Percentiles rank a stretch among this genome's conserved stretches.
These are phyloP conservation scores for Fraxinus floribunda DNA, from an alignment of 305 asterid species.

Conservation along the genomic window DNA sequence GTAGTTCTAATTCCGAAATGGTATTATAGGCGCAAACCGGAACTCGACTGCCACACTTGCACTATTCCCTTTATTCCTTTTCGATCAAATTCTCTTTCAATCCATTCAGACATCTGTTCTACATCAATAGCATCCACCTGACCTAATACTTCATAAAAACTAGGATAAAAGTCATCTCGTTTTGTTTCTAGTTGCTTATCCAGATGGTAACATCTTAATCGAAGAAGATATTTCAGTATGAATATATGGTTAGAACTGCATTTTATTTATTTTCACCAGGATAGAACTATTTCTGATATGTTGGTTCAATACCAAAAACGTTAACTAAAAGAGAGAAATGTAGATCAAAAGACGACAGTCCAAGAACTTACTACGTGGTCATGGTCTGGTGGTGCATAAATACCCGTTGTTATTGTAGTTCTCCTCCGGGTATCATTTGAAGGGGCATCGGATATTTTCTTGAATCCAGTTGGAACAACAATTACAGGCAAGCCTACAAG, in stretches of 20 bases:
- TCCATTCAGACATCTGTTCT: too few relatives aligned
- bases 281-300: background rate
- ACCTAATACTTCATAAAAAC: background rate
- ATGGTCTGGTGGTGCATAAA: slow-evolving; percentile 77
- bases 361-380: slow-evolving; percentile 71
- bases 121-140: background rate
- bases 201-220: background rate
- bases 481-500: slow-evolving; percentile 91
- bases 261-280: background rate
- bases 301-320: background rate
- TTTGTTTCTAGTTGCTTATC: background rate
- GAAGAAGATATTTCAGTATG: background rate
- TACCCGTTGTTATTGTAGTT: slow-evolving; percentile 68
- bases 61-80: too few relatives aligned
- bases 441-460: slow-evolving; percentile 55
- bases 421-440: slow-evolving; percentile 54
- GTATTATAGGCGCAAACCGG: too few relatives aligned
- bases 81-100: too few relatives aligned
- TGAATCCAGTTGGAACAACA: slow-evolving; percentile 76
- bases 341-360: background rate
- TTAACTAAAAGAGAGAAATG: background rate
- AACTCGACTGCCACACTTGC: too few relatives aligned
- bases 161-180: background rate
- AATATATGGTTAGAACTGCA: background rate
- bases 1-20: too few relatives aligned